Evolutionary conservation across 495 filamentous ascomycete genomes (phyloP).

Genomic region (Neurospora intermedia): DNA sequence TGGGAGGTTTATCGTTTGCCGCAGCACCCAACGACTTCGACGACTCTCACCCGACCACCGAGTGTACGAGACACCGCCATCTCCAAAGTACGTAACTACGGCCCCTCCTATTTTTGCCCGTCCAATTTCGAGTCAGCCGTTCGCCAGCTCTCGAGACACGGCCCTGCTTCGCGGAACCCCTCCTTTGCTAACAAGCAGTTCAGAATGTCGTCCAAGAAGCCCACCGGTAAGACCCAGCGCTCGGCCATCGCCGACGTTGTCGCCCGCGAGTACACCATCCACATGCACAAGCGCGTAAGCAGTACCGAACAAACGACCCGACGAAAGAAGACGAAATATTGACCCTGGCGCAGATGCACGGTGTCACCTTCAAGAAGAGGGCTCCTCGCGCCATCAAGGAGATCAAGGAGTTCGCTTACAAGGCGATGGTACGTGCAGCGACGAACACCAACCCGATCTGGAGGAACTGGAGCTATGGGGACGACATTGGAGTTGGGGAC

Average conservation of each 20-base stretch:
- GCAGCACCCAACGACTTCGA: conserved; percentile 23
- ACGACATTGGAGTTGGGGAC: neutral
- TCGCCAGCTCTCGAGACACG: neutral
- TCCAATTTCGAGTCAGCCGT: neutral
- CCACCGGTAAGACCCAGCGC: conserved; percentile 60
- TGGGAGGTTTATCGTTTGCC: conserved; percentile 17
- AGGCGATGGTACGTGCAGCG: conserved; percentile 76
- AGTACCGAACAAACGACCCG: neutral
- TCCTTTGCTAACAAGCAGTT: neutral
- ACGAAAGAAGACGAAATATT: neutral
- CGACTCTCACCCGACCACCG: conserved; percentile 18
- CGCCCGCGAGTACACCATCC: conserved; percentile 99
- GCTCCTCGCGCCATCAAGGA: conserved; percentile 98
- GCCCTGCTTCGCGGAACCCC: neutral
- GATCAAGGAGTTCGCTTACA: conserved; percentile 83
- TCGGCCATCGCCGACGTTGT: conserved; percentile 98
- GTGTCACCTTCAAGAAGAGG: conserved; percentile 98
- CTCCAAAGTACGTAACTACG: conserved; percentile 22
- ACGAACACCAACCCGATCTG: conserved; percentile 4
- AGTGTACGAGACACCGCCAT: conserved; percentile 21
- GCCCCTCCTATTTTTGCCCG: conserved; percentile 1
- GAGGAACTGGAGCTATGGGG: neutral
- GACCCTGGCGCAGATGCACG: conserved; percentile 59
- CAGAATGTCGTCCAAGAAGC: conserved; percentile 65
- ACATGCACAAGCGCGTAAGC: conserved; percentile 99